Evolutionary conservation across 345 rosid genomes (phyloP), one percentile per base, ranked within the genome.

Genomic region (Gossypium herbaceum): DNA sequence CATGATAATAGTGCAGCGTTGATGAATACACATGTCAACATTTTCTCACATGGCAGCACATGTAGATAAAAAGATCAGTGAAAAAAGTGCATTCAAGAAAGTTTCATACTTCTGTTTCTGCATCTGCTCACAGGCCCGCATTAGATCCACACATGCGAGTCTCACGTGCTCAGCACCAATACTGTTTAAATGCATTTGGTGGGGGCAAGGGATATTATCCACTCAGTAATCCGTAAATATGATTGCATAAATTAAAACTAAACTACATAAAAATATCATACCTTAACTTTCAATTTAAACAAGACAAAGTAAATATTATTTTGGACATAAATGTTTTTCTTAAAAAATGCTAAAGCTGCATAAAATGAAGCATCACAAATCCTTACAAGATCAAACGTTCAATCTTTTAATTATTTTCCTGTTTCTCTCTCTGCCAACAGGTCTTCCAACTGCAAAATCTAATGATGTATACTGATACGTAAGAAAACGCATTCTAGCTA

Each of bases 161-260:
- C 82, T 84, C 81, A 88, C 59, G 17, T 80, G 85, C 77, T 81
- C 87, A 9, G 83, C 85, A 1, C 91, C 89, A 41, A 88, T 78
- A 50, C 89, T 86, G 80, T 61, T 71, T 62, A 51, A 69, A 63
- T 45, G 20, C 58, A 61, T 25, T 41, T 47, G 20, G 47, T 51
- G 22, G 25, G 45, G 17, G 44, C 1, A 3, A 16, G 45, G 45
- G 47, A 25, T n/a, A 68, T 34, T 29, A 60, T 25, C 68, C 55
- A 54, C 41, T 29, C 15, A 15, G 57, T 34, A 75, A 64, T 15
- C 41, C 2, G 9, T 39, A 51, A 48, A 44, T 51, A 45, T n/a
- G 24, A 34, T 16, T 12, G 39, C 20, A 54, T 68, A 48, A 43
- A 20, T 47, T 7, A 20, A 22, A 25, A 61, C 29, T 75, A 24